Conservation (phyloP, 2,329 filamentous ascomycete species). For the Colletotrichum higginsianum region DNA sequence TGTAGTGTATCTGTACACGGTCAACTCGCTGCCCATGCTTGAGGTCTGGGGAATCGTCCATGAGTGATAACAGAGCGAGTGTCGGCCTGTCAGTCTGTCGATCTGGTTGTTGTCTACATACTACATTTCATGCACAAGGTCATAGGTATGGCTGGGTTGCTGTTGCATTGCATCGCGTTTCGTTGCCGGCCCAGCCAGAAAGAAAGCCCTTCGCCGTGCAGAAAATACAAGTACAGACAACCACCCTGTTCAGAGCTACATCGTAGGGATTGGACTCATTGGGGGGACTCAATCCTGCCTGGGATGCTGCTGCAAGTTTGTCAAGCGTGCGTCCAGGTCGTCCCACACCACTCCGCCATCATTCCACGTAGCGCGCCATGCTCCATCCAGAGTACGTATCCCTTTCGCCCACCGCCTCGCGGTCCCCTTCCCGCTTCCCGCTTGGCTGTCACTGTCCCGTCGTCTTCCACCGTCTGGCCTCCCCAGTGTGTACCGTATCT, state of each 20-base stretch:
- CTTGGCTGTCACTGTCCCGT: background rate
- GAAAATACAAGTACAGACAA: slow-evolving; percentile 25
- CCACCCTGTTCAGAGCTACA: background rate
- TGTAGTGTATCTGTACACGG: too few relatives aligned
- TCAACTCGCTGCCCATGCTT: background rate
- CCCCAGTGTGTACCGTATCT: background rate
- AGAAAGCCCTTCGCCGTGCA: slow-evolving; percentile 14
- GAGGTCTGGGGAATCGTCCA: background rate
- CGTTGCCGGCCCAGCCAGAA: slow-evolving; percentile 27
- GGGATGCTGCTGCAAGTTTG: slow-evolving; percentile 28
- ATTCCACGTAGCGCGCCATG: slow-evolving; percentile 37
- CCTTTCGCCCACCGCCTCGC: slow-evolving; percentile 38
- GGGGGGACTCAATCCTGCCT: slow-evolving; percentile 22
- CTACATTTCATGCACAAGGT: background rate
- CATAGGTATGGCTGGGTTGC: slow-evolving; percentile 21
- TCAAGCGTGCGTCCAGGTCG: slow-evolving; percentile 32
- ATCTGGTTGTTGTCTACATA: background rate
- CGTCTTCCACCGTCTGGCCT: slow-evolving; percentile 6
- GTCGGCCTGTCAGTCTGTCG: slow-evolving; percentile 19
- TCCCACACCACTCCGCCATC: slow-evolving; percentile 34
- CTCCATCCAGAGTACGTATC: slow-evolving; percentile 10
- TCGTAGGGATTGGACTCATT: background rate
- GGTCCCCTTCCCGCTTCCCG: slow-evolving; percentile 21
- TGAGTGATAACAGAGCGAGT: background rate
- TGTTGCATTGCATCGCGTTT: slow-evolving; percentile 32